These are phyloP conservation scores for Drechslera avenae DNA, from an alignment of 2,329 filamentous ascomycete species.

Conservation along the genomic window DNA sequence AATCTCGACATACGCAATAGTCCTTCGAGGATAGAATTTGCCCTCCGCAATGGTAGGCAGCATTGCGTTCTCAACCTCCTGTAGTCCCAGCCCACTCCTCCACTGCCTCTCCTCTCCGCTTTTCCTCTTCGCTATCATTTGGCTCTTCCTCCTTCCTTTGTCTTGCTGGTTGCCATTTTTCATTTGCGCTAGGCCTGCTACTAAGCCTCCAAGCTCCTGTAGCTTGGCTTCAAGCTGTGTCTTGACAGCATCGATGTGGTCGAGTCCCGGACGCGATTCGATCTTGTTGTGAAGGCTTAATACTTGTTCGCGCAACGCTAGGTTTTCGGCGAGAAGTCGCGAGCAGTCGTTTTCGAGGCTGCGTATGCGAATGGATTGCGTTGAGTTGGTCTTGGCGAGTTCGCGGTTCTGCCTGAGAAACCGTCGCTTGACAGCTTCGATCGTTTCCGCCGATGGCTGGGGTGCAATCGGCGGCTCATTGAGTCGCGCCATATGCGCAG, in stretches of 20 bases:
- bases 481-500: constrained; percentile 74
- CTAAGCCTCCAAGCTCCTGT: constrained; percentile 69
- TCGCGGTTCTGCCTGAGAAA: constrained; percentile 85
- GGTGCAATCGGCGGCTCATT: constrained; percentile 67
- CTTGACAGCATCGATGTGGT: constrained; percentile 72
- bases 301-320: constrained; percentile 72
- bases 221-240: constrained; percentile 74
- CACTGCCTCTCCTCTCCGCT: constrained; percentile 62
- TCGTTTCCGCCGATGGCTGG: constrained; percentile 63
- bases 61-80: constrained; percentile 57
- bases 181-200: constrained; percentile 65
- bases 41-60: constrained; percentile 72
- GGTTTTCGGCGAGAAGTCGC: constrained; percentile 77
- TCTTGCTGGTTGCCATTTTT: constrained; percentile 28
- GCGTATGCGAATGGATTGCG: constrained; percentile 76
- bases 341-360: constrained; percentile 76
- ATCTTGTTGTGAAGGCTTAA: constrained; percentile 71
- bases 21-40: constrained; percentile 69
- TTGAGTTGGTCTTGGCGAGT: constrained; percentile 76
- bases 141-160: constrained; percentile 52
- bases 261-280: constrained; percentile 65
- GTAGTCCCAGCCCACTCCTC: constrained; percentile 54
- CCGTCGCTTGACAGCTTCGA: constrained; percentile 72
- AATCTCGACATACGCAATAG: constrained; percentile 64
- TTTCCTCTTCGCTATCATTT: constrained; percentile 52